Conservation (phyloP, 176 grass and related monocot species). For the Phoenix dactylifera region DNA sequence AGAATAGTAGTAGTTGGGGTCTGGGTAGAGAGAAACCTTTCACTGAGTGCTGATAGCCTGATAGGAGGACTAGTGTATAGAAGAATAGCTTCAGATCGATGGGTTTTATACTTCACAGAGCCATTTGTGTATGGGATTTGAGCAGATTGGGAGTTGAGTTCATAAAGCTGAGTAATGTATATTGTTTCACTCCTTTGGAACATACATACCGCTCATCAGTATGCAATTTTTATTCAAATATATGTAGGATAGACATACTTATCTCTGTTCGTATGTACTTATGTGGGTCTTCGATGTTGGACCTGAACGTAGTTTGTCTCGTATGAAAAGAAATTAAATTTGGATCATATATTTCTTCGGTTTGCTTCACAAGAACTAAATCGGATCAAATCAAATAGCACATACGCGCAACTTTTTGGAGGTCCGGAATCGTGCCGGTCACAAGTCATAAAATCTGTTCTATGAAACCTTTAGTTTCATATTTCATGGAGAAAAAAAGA, state of each 20-base stretch:
- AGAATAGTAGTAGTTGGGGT: too few relatives aligned
- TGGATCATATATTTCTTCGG: too few relatives aligned
- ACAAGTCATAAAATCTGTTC: too few relatives aligned
- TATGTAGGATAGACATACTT: neutral
- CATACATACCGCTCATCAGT: conserved; percentile 6
- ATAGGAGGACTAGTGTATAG: conserved; percentile 8
- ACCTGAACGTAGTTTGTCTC: neutral
- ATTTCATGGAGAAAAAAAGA: too few relatives aligned
- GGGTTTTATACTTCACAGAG: conserved; percentile 1
- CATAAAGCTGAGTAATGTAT: conserved; percentile 8
- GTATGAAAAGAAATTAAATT: too few relatives aligned
- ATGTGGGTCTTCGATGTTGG: neutral
- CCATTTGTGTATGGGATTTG: neutral
- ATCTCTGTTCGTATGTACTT: too few relatives aligned
- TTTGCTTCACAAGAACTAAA: too few relatives aligned
- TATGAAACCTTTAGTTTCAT: too few relatives aligned
- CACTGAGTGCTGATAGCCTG: neutral
- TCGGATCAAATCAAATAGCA: too few relatives aligned
- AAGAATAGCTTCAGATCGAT: neutral
- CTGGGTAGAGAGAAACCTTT: too few relatives aligned
- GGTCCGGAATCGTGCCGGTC: too few relatives aligned
- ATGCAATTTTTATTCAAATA: conserved; percentile 7
- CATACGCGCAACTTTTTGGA: too few relatives aligned
- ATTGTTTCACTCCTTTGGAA: conserved; percentile 11
- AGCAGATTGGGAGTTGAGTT: neutral